phyloP scores from a whole-genome alignment of 345 rosid genomes.

The Eucalyptus erythrocorys region DNA sequence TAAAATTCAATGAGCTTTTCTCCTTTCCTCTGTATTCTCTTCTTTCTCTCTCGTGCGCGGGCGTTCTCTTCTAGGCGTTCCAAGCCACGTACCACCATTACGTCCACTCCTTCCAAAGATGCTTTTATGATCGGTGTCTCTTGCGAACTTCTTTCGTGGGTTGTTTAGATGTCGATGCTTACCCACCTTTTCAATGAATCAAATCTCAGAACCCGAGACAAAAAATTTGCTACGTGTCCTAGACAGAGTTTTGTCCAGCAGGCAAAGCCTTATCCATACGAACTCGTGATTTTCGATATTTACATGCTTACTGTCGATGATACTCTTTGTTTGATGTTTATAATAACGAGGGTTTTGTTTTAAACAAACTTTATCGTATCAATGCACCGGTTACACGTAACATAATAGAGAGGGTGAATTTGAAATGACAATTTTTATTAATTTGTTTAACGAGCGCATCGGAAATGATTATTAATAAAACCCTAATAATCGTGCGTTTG shows the following conservation, averaged over 20 bases:
- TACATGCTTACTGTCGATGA: background rate
- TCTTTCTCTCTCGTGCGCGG: background rate
- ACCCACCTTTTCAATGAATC: background rate
- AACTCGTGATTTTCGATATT: background rate
- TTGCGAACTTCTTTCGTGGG: background rate
- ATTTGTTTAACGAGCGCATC: background rate
- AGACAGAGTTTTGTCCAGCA: background rate
- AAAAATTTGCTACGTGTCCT: background rate
- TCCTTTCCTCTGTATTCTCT: background rate
- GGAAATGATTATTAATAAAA: background rate
- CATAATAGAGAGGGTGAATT: accelerated
- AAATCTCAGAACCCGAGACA: background rate
- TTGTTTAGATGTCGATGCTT: background rate
- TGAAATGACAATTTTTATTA: background rate
- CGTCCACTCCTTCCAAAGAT: background rate
- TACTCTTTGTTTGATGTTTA: accelerated
- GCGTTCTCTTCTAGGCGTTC: background rate
- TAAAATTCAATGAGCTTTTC: background rate
- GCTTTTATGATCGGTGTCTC: background rate
- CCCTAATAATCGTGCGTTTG: background rate
- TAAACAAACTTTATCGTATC: background rate
- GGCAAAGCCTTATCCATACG: background rate
- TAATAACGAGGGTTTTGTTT: background rate
- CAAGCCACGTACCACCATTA: background rate
- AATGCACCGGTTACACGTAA: background rate